phyloP scores from a whole-genome alignment of 805 yeast species.

The Suhomyces emberorum region DNA sequence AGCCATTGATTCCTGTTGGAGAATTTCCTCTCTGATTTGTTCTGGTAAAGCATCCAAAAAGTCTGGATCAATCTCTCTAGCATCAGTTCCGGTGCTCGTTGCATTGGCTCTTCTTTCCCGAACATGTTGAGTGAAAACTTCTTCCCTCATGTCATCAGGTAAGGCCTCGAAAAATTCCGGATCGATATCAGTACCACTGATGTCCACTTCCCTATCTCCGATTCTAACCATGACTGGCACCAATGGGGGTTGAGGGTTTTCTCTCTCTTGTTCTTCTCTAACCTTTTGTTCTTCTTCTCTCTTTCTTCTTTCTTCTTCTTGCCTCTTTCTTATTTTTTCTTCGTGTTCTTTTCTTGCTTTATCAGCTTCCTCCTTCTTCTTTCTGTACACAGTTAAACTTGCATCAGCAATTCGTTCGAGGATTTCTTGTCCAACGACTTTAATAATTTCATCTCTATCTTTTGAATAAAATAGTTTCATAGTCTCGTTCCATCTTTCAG shows the following conservation, averaged over 20 bases:
- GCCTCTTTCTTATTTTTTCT: constrained; percentile 25
- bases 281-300: constrained; percentile 27
- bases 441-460: constrained; percentile 20
- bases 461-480: constrained; percentile 46
- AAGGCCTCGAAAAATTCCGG: constrained; percentile 86
- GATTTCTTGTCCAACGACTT: constrained; percentile 29
- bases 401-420: constrained; percentile 47
- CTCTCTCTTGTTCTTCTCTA: constrained; percentile 9
- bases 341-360: constrained; percentile 23
- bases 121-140: constrained; percentile 81
- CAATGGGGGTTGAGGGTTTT: constrained; percentile 1
- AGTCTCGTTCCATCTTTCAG: constrained; percentile 67
- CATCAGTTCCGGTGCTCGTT: constrained; percentile 36
- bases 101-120: constrained; percentile 69
- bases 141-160: constrained; percentile 91
- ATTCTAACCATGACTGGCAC: constrained; percentile 67
- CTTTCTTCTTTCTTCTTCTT: constrained; percentile 28
- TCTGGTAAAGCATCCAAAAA: constrained; percentile 81
- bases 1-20: constrained; percentile 53
- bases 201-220: constrained; percentile 77
- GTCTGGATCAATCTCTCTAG: constrained; percentile 72
- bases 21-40: constrained; percentile 56
- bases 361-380: constrained; percentile 28
- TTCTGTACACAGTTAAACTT: constrained; percentile 39
- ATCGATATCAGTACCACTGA: constrained; percentile 87